A percentile compares a stretch with the other conserved stretches of the same genome.
Conservation (phyloP, 768 basidiomycete species). For the Clitopilus hobsonii region DNA sequence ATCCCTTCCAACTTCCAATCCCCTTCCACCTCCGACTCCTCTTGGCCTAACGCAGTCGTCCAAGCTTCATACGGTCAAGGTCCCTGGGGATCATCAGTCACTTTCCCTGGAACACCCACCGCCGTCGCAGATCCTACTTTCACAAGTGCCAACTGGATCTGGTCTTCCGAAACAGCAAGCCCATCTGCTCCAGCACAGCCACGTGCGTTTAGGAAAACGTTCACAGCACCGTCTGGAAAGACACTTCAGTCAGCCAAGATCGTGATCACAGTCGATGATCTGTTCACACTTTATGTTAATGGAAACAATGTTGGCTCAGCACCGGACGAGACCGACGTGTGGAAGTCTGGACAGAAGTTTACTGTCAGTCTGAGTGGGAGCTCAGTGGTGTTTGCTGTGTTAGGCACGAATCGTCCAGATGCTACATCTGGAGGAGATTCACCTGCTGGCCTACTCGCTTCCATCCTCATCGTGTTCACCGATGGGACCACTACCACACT, state of each 20-base stretch:
- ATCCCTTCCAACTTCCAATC: slow-evolving; percentile 20
- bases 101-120: slow-evolving; percentile 10
- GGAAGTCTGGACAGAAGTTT: slow-evolving; percentile 18
- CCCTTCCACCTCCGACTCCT: slow-evolving; percentile 14
- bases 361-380: slow-evolving; percentile 12
- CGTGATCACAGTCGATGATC: slow-evolving; percentile 23
- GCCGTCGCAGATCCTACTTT: slow-evolving; percentile 11
- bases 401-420: slow-evolving; percentile 17
- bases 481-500: slow-evolving; percentile 16
- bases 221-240: slow-evolving; percentile 16
- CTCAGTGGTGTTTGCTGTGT: slow-evolving; percentile 17
- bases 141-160: slow-evolving; percentile 21
- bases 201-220: slow-evolving; percentile 24
- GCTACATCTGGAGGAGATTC: slow-evolving; percentile 9
- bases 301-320: slow-evolving; percentile 16
- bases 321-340: slow-evolving; percentile 15
- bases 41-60: slow-evolving; percentile 15
- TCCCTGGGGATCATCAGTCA: slow-evolving; percentile 20
- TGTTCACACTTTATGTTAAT: slow-evolving; percentile 22
- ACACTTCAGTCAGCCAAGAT: slow-evolving; percentile 14
- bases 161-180: slow-evolving; percentile 15
- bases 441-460: slow-evolving; percentile 19
- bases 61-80: slow-evolving; percentile 19
- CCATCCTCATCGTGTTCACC: slow-evolving; percentile 15
- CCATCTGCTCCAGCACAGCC: slow-evolving; percentile 14